Evolutionary conservation across 129 eudicot genomes (phyloP).

Genomic region (Gnaphalium uliginosum): DNA sequence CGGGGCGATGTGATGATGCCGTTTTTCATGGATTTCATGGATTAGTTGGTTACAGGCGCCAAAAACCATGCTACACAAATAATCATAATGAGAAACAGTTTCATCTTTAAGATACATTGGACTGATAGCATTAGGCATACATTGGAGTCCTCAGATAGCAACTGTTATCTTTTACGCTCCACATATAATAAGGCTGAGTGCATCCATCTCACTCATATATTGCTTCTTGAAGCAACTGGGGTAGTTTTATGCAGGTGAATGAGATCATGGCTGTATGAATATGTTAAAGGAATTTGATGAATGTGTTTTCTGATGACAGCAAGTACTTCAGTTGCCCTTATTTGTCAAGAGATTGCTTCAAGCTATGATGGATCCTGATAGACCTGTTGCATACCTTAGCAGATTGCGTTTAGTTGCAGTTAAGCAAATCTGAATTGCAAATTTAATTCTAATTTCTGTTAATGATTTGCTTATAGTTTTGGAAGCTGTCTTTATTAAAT

Average conservation of each 20-base stretch:
- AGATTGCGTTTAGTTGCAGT: slow-evolving; percentile 64
- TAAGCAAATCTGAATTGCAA: slow-evolving; percentile 27
- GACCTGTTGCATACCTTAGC: slow-evolving; percentile 55
- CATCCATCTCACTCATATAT: no score
- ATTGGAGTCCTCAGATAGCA: no score
- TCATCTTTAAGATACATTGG: no score
- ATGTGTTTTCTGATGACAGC: slow-evolving; percentile 39
- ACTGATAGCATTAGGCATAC: no score
- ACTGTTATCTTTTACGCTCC: no score
- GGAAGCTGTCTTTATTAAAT: not conserved
- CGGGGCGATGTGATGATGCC: no score
- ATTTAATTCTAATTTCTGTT: not conserved
- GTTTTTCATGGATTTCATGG: no score
- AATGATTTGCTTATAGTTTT: not conserved
- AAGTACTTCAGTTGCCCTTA: slow-evolving; percentile 52
- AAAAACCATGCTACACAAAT: no score
- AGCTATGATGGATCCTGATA: slow-evolving; percentile 69
- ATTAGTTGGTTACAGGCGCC: no score
- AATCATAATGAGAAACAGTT: no score
- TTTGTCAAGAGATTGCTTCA: slow-evolving; percentile 52
- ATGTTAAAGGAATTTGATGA: slow-evolving; percentile 17
- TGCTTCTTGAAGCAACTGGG: not conserved
- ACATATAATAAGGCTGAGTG: no score
- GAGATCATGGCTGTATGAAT: not conserved
- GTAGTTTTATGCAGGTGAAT: slow-evolving; percentile 6